Conservation (phyloP, 208 protist genomes). For the Leishmania braziliensis region DNA sequence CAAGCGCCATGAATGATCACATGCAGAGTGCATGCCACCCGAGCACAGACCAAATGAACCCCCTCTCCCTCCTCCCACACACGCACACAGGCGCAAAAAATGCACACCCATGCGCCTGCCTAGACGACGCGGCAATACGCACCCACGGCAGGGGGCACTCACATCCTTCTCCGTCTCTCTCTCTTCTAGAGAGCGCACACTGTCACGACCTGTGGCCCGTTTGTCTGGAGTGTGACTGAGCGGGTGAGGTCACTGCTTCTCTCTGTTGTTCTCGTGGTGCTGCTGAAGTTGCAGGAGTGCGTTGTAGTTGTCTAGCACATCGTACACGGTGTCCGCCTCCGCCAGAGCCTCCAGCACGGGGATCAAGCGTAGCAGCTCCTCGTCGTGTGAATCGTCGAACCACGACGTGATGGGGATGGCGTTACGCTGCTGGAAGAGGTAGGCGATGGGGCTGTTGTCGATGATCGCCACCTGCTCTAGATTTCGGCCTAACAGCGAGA, state of each 20-base stretch:
- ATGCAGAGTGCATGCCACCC: not conserved
- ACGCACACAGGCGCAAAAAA: not conserved
- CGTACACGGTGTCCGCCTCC: slow-evolving; percentile 70
- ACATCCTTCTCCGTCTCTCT: not conserved
- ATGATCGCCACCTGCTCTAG: slow-evolving; percentile 79
- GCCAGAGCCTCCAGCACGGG: slow-evolving; percentile 77
- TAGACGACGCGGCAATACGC: not conserved
- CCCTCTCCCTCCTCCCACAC: not conserved
- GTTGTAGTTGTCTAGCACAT: slow-evolving; percentile 86
- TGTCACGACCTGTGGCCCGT: not conserved
- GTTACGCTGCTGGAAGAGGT: slow-evolving; percentile 91
- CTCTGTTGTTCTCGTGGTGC: slow-evolving; percentile 22
- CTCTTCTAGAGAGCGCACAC: not conserved
- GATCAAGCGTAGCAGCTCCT: slow-evolving; percentile 72
- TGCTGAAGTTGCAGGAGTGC: slow-evolving; percentile 72
- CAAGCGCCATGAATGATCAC: not conserved
- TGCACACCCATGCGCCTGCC: not conserved
- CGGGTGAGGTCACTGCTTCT: not conserved
- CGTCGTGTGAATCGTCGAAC: slow-evolving; percentile 84
- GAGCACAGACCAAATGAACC: not conserved
- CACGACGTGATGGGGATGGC: slow-evolving; percentile 88
- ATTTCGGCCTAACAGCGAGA: slow-evolving; percentile 83
- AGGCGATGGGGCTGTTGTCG: slow-evolving; percentile 92
- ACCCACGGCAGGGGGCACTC: not conserved
- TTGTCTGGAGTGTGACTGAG: not conserved